Conservation (phyloP, 305 asterid species). For the Fraxinus angustifolia region DNA sequence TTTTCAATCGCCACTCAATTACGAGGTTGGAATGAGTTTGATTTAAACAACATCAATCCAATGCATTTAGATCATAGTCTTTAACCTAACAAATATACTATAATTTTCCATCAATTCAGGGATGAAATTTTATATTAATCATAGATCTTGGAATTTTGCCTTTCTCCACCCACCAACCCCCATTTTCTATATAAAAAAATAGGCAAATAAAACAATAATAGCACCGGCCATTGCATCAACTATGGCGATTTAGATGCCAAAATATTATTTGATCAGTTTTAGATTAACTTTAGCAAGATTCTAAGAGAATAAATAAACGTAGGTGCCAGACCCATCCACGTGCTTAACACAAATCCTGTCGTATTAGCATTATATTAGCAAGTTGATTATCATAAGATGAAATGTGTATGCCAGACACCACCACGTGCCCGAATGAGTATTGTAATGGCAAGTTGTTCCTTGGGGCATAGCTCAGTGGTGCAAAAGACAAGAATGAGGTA, state of each 20-base stretch:
- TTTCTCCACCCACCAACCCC: neutral
- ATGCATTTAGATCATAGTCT: neutral
- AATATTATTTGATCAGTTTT: neutral
- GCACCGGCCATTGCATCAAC: neutral
- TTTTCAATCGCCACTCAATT: neutral
- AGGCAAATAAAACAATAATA: neutral
- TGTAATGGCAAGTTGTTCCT: neutral
- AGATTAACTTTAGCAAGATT: neutral
- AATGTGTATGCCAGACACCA: neutral
- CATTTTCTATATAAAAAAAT: neutral
- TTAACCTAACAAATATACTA: neutral
- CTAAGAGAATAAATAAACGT: neutral
- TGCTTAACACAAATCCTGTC: slow-evolving; percentile 15
- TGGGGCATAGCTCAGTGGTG: too few relatives aligned
- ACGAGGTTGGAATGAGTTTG: neutral
- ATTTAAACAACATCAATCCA: neutral
- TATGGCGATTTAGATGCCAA: neutral
- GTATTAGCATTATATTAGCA: slow-evolving; percentile 3
- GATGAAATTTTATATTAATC: neutral
- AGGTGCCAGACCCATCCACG: slow-evolving; percentile 20
- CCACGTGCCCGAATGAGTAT: neutral
- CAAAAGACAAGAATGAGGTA: too few relatives aligned
- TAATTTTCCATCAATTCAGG: neutral
- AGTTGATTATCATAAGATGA: slow-evolving; percentile 13
- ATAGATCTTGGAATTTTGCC: neutral